These are phyloP conservation scores for Talaromyces ruber DNA, from an alignment of 495 filamentous ascomycete species.

Conservation along the genomic window DNA sequence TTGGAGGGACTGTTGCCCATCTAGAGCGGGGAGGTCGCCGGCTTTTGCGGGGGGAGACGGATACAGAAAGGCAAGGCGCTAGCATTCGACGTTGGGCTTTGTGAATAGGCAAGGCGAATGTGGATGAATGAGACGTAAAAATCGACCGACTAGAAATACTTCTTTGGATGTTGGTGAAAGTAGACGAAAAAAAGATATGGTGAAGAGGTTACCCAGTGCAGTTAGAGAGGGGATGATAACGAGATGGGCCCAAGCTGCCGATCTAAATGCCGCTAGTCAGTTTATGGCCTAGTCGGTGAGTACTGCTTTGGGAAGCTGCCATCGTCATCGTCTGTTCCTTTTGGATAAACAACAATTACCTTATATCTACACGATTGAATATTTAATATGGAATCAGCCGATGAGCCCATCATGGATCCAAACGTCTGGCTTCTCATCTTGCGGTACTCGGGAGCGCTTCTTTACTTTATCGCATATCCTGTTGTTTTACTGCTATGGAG, in stretches of 20 bases:
- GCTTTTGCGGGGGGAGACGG: slow-evolving; percentile 6
- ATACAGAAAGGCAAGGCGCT: slow-evolving; percentile 8
- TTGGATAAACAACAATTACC: not conserved
- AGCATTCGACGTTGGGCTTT: slow-evolving; percentile 1
- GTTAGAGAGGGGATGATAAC: not conserved
- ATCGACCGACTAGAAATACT: not conserved
- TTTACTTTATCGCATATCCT: slow-evolving; percentile 29
- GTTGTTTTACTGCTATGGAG: slow-evolving; percentile 20
- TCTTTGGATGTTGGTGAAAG: not conserved
- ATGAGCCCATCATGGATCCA: slow-evolving; percentile 8
- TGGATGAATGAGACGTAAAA: not conserved
- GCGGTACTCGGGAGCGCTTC: slow-evolving; percentile 10
- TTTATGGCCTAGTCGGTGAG: not conserved
- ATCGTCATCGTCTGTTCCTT: not conserved
- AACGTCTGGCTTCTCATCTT: slow-evolving; percentile 7
- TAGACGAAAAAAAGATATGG: not conserved
- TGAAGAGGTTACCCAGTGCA: not conserved
- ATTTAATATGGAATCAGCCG: slow-evolving; percentile 13
- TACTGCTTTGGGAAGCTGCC: not conserved
- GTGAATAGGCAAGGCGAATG: not conserved
- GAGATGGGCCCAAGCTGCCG: not conserved
- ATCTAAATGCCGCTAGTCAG: not conserved
- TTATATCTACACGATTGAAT: not conserved
- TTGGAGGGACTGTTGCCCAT: slow-evolving; percentile 46
- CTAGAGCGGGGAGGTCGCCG: slow-evolving; percentile 20